Percentiles rank a stretch among this genome's conserved stretches.
phyloP scores from a whole-genome alignment of 1,284 basidiomycete genomes.

The Rhodofomes roseus region DNA sequence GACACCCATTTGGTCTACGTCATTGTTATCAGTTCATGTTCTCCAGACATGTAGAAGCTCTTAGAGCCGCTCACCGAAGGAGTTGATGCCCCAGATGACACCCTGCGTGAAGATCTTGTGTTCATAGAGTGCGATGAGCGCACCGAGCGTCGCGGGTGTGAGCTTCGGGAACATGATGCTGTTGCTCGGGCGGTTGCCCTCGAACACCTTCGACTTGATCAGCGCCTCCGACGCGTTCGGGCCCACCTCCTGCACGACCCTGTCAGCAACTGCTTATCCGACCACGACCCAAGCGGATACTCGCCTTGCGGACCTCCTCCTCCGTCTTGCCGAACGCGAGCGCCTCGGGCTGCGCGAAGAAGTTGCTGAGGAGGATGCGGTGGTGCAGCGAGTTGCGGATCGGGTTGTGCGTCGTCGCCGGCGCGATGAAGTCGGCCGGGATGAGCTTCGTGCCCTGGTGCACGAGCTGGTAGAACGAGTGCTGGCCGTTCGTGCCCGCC shows the following conservation, averaged over 20 bases:
- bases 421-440: slow-evolving; percentile 94
- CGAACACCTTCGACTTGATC: slow-evolving; percentile 97
- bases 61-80: slow-evolving; percentile 68
- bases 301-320: slow-evolving; percentile 63
- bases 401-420: slow-evolving; percentile 92
- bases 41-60: neutral
- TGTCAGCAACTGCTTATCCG: neutral
- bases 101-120: slow-evolving; percentile 99
- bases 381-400: slow-evolving; percentile 87
- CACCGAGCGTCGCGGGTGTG: slow-evolving; percentile 86
- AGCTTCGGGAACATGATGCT: slow-evolving; percentile 93
- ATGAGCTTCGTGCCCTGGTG: slow-evolving; percentile 95
- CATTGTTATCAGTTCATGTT: neutral
- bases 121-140: slow-evolving; percentile 91
- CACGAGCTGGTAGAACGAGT: slow-evolving; percentile 98
- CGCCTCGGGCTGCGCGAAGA: slow-evolving; percentile 97
- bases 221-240: slow-evolving; percentile 75
- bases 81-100: slow-evolving; percentile 98
- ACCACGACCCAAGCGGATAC: slow-evolving; percentile 1
- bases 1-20: slow-evolving; percentile 86
- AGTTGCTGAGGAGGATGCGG: slow-evolving; percentile 96
- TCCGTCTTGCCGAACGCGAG: slow-evolving; percentile 98
- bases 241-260: slow-evolving; percentile 63
- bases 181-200: slow-evolving; percentile 97
- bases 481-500: slow-evolving; percentile 96